A percentile compares a stretch with the other conserved stretches of the same genome.
phyloP scores from a whole-genome alignment of 164 flowering plant species.

The Nymphaea thermarum region DNA sequence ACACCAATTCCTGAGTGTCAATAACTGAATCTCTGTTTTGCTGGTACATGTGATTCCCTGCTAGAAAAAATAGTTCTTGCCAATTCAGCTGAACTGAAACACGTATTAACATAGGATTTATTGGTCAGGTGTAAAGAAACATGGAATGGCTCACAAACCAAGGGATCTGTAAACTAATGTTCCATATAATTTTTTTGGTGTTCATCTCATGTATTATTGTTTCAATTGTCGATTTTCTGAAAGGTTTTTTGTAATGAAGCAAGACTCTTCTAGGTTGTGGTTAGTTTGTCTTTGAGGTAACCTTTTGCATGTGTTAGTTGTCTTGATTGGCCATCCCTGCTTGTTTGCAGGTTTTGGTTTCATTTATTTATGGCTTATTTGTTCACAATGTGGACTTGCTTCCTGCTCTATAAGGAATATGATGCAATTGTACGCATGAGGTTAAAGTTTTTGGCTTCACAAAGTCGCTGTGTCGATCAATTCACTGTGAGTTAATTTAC shows the following conservation, averaged over 20 bases:
- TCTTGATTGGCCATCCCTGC: background rate
- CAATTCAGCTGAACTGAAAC: too few relatives aligned
- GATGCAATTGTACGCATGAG: slow-evolving; percentile 70
- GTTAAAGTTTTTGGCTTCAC: slow-evolving; percentile 68
- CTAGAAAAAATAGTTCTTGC: background rate
- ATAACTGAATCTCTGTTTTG: background rate
- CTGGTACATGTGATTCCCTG: background rate
- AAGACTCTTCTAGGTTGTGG: too few relatives aligned
- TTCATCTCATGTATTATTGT: background rate
- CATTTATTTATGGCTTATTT: slow-evolving; percentile 70
- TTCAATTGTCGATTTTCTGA: too few relatives aligned
- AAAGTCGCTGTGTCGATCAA: slow-evolving; percentile 68
- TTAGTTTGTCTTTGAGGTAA: too few relatives aligned
- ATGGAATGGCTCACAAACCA: background rate
- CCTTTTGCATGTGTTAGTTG: background rate
- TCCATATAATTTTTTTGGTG: too few relatives aligned
- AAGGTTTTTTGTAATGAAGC: too few relatives aligned
- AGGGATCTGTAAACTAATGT: background rate
- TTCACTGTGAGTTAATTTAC: slow-evolving; percentile 48
- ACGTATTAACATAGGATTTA: too few relatives aligned
- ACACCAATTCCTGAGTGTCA: too few relatives aligned
- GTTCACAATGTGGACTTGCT: slow-evolving; percentile 85
- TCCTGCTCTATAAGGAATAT: slow-evolving; percentile 78
- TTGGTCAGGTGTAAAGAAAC: too few relatives aligned
- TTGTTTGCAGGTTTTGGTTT: slow-evolving; percentile 53